Percentiles rank a stretch among this genome's conserved stretches.
phyloP scores from a whole-genome alignment of 2,329 filamentous ascomycete genomes.

The Cordyceps cateniannulata region DNA sequence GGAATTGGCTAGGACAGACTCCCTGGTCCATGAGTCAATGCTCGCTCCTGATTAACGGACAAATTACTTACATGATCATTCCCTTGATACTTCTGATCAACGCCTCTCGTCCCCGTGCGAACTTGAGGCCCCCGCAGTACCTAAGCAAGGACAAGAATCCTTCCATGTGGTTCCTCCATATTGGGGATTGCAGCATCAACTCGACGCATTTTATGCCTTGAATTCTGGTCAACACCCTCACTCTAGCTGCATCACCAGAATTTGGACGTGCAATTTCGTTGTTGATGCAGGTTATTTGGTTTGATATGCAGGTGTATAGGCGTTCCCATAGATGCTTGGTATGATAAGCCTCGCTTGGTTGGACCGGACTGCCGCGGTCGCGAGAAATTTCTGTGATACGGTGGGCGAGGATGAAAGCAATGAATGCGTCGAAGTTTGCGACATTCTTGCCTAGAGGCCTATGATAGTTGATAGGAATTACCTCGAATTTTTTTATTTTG shows the following conservation, averaged over 20 bases:
- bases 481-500: not conserved
- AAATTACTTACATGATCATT: not conserved
- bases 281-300: not conserved
- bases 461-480: not conserved
- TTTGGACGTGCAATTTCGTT: not conserved
- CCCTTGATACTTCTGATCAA: not conserved
- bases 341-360: not conserved
- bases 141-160: not conserved
- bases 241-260: not conserved
- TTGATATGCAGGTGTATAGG: slow-evolving; percentile 1
- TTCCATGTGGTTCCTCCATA: not conserved
- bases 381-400: not conserved
- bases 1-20: not conserved
- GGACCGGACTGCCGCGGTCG: not conserved
- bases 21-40: not conserved
- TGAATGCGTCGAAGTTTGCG: not conserved
- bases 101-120: not conserved
- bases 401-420: slow-evolving; percentile 1
- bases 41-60: not conserved
- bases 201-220: slow-evolving; percentile 1
- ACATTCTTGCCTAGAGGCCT: not conserved
- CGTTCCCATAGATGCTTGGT: not conserved
- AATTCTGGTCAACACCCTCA: not conserved
- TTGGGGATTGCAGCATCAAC: not conserved
- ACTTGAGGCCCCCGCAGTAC: not conserved